Conservation (phyloP, 2,329 filamentous ascomycete species). For the Fusarium transvaalense region DNA sequence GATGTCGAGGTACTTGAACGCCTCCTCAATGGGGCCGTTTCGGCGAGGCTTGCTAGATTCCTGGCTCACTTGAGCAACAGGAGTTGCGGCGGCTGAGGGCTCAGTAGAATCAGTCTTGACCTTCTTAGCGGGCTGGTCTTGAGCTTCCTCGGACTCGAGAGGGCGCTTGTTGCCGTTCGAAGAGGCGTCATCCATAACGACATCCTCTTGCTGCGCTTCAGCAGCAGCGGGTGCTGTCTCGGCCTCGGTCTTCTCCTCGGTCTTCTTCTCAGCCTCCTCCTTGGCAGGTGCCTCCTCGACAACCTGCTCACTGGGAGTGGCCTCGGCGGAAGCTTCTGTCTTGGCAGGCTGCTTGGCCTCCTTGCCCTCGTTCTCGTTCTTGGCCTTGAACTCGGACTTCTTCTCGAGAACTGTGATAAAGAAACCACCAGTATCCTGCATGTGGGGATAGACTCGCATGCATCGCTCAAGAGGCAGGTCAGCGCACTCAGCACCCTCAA, state of each 20-base stretch:
- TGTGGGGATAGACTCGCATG: slow-evolving; percentile 93
- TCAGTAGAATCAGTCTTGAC: slow-evolving; percentile 57
- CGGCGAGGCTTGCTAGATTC: slow-evolving; percentile 54
- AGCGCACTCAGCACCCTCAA: slow-evolving; percentile 65
- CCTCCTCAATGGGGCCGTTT: slow-evolving; percentile 80
- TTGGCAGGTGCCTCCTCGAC: slow-evolving; percentile 41
- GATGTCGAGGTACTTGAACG: slow-evolving; percentile 88
- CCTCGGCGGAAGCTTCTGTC: slow-evolving; percentile 25
- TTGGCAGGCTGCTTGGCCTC: slow-evolving; percentile 32
- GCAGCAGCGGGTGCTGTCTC: slow-evolving; percentile 10
- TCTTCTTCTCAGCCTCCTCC: slow-evolving; percentile 49
- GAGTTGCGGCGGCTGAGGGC: slow-evolving; percentile 37
- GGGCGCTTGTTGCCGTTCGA: slow-evolving; percentile 54
- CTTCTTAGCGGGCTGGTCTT: slow-evolving; percentile 62
- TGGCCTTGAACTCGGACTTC: slow-evolving; percentile 84
- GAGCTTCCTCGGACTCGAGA: slow-evolving; percentile 52
- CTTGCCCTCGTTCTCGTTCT: slow-evolving; percentile 70
- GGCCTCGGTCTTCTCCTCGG: slow-evolving; percentile 46
- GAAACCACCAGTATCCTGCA: slow-evolving; percentile 96
- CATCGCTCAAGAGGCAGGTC: slow-evolving; percentile 86
- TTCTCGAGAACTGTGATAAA: slow-evolving; percentile 98
- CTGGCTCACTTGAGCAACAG: slow-evolving; percentile 46
- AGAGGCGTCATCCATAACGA: slow-evolving; percentile 49
- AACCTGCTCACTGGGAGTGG: slow-evolving; percentile 32
- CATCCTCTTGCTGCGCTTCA: slow-evolving; percentile 48